Base-by-base conservation (phyloP, 257 asterid genomes). In the Verbascum thapsus region DNA sequence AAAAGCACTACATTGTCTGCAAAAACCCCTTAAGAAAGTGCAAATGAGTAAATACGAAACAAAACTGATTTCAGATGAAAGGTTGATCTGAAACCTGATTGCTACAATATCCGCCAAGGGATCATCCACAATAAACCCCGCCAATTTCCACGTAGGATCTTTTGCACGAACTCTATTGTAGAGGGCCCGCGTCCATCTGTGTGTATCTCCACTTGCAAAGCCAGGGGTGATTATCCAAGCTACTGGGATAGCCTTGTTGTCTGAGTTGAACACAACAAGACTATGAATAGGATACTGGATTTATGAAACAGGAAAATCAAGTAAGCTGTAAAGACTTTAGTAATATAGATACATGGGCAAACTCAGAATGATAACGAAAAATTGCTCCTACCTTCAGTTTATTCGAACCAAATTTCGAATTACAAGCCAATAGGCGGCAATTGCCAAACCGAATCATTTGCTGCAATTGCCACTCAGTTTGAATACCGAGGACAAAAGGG, bases 401-500 rank as follows among this genome's bases (percentile, higher is more conserved):
- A 76, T 90, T 85, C n/a, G 88, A 80, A 71, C 97, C 97, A 73
- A 89, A 83, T 60, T 74, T 78, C 16, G 96, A 85, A 79, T 82
- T 81, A 49, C 83, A 87, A 49, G 86, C 90, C 78, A 94, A 45
- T 15, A 94, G 91, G 77, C 90, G 77, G 58, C 82, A 79, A 65
- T 87, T 85, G 12, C 99, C 97, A 55, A 87, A 94, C 43, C 82
- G 86, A 74, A 94, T 94, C 95, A 94, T 85, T 66, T 90, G 99
- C 64, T 90, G 99, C 81, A 94, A 79, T 79, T 94, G 99, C 97
- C 99, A 94, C 58, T 94, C 99, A 35, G 97, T 85, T 75, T 94
- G 99, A 74, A 94, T 90, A 19, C 99, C 99, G 74, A 94, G 74
- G 64, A 76, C 75, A 44, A 85, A 84, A 71, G 99, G 91, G 53